Conservation (phyloP, 2,329 filamentous ascomycete genomes). For the Magnaporthiopsis rhizophila region DNA sequence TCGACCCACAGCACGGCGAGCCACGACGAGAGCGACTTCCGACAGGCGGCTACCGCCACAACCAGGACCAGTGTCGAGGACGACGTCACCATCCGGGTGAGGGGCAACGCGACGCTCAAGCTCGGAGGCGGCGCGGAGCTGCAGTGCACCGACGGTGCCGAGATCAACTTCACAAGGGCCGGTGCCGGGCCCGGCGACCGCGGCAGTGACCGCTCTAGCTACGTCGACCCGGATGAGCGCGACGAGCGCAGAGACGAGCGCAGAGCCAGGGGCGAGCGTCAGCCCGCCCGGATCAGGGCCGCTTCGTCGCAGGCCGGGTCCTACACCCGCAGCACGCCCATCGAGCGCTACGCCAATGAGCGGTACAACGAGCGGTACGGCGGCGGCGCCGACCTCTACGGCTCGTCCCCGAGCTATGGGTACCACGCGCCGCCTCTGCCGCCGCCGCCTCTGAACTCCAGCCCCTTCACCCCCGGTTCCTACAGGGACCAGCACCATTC, state of each 20-base stretch:
- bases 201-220: constrained; percentile 43
- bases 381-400: constrained; percentile 10
- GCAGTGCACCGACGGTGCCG: constrained; percentile 49
- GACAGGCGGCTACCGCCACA: constrained; percentile 51
- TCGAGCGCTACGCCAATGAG: constrained; percentile 10
- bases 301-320: constrained; percentile 43
- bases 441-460: constrained; percentile 1
- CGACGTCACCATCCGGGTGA: constrained; percentile 54
- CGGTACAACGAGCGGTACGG: background rate
- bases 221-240: constrained; percentile 27
- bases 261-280: constrained; percentile 31
- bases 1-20: constrained; percentile 52
- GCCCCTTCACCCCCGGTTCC: background rate
- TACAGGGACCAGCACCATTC: background rate
- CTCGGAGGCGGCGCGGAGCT: constrained; percentile 47
- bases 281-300: constrained; percentile 30
- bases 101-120: constrained; percentile 46
- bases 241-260: constrained; percentile 33
- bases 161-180: constrained; percentile 44
- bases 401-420: constrained; percentile 5
- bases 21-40: constrained; percentile 56
- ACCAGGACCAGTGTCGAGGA: constrained; percentile 50
- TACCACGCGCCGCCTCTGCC: constrained; percentile 5
- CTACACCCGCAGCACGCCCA: constrained; percentile 21
- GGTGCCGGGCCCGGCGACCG: constrained; percentile 25